Evolutionary conservation across 2,329 filamentous ascomycete species (phyloP).

Genomic region (Alternaria metachromatica): DNA sequence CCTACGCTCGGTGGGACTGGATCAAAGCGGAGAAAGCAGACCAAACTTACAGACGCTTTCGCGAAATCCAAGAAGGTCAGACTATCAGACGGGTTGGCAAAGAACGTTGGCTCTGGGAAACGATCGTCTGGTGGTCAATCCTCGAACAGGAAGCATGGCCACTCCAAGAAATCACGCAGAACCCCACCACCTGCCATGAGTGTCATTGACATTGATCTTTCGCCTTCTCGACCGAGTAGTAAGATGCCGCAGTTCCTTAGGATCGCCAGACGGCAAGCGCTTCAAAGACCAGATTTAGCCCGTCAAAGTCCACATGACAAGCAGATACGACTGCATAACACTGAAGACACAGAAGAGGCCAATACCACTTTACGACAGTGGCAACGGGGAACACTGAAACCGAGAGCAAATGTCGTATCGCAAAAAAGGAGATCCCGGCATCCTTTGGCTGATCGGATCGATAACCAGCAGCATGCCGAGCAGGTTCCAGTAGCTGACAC

Average conservation of each 20-base stretch:
- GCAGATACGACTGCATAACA: slow-evolving; percentile 59
- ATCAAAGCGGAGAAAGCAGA: slow-evolving; percentile 45
- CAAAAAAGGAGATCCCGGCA: slow-evolving; percentile 3
- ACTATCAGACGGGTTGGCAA: neutral
- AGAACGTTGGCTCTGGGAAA: neutral
- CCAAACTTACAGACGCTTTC: slow-evolving; percentile 48
- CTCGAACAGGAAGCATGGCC: slow-evolving; percentile 11
- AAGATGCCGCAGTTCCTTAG: slow-evolving; percentile 61
- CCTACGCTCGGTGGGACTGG: slow-evolving; percentile 29
- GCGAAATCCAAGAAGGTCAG: slow-evolving; percentile 25
- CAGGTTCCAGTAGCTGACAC: neutral
- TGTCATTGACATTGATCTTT: slow-evolving; percentile 59
- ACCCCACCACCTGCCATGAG: slow-evolving; percentile 49
- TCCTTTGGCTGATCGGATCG: slow-evolving; percentile 24
- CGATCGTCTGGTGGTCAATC: neutral
- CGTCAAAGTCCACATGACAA: slow-evolving; percentile 61
- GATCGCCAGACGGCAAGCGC: slow-evolving; percentile 61
- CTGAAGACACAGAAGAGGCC: slow-evolving; percentile 62
- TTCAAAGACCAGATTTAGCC: slow-evolving; percentile 55
- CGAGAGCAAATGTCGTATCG: slow-evolving; percentile 12
- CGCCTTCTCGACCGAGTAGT: slow-evolving; percentile 25
- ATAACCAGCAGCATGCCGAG: slow-evolving; percentile 27
- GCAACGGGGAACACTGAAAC: slow-evolving; percentile 53
- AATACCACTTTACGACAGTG: slow-evolving; percentile 58
- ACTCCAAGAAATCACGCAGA: slow-evolving; percentile 15